Conservation (phyloP, 2,329 filamentous ascomycete genomes). For the Seiridium cupressi region DNA sequence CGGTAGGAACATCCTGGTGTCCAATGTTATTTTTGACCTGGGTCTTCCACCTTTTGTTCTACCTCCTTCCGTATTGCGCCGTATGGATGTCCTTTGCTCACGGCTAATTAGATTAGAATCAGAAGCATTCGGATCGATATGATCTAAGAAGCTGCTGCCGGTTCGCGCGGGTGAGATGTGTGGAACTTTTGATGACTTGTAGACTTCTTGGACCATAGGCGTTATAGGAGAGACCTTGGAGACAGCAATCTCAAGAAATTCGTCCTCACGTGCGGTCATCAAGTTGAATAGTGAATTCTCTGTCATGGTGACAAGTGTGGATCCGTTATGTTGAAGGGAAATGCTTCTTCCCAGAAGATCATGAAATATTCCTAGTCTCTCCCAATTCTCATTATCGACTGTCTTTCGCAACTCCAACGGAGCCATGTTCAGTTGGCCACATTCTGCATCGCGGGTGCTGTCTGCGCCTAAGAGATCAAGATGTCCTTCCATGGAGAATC, state of each 20-base stretch:
- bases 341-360: conserved; percentile 1
- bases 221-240: background rate
- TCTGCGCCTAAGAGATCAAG: background rate
- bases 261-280: background rate
- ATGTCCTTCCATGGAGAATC: background rate
- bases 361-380: background rate
- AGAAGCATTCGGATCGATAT: background rate
- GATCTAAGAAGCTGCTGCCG: background rate
- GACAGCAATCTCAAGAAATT: conserved; percentile 8
- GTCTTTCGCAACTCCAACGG: background rate
- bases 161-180: background rate
- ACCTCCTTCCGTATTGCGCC: too few relatives aligned
- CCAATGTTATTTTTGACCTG: background rate
- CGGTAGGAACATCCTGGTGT: background rate
- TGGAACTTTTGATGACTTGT: background rate
- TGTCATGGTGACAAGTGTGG: conserved; percentile 5
- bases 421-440: background rate
- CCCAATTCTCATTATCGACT: conserved; percentile 7
- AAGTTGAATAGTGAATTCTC: conserved; percentile 9
- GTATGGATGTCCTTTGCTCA: too few relatives aligned
- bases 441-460: background rate
- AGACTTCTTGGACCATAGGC: background rate
- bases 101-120: too few relatives aligned
- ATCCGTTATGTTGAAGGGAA: conserved; percentile 6
- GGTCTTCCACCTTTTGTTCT: background rate